Base-by-base conservation (phyloP, 2,329 filamentous ascomycete species). In the Talaromyces atroroseus region DNA sequence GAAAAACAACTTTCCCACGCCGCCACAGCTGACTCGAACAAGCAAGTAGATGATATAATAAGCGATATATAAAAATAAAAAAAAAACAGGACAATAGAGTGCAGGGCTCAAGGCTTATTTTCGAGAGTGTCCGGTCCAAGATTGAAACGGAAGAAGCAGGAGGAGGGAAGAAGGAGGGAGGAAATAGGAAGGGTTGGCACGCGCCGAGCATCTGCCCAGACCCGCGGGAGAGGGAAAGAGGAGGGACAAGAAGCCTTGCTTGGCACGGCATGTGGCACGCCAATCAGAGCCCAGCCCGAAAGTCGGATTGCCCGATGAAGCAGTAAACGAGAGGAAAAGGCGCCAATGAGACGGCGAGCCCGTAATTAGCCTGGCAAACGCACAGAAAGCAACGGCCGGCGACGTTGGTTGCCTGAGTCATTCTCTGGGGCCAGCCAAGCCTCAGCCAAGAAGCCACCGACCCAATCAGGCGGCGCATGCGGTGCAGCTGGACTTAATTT, bases 161-260 rank as follows among this genome's bases (percentile, higher is more conserved):
- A 51, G 48, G 50, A 45, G 40, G 42, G 50, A 44, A 48, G 38
- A 21, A 34, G 26, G 57, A 48, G 54, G 53, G 42, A 49, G 60
- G 59, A 57, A 16, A 16, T 52, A 60, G 56, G 59, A 59, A 58
- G 57, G 59, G 46, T 58, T 61, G 58, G 58, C 58, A 62, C 57
- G 59, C 65, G 64, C 67, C 67, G 65, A 70, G 65, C 60, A 62
- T 66, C 65, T 67, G 70, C 69, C 70, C 64, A 72, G 69, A 10
- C 68, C 57, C 47, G 68, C 67, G 66, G 68, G 65, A 61, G 44
- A 49, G 64, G 65, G 68, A n/a, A n/a, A n/a, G n/a, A n/a, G n/a
- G n/a, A 66, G 65, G 67, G 67, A 67, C 68, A 68, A 71, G 71
- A 69, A 66, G 54, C 59, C 56, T 57, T 64, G 63, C 63, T 63